Evolutionary conservation across 2,329 filamentous ascomycete genomes (phyloP).

Genomic region (Monosporascus cannonballus): DNA sequence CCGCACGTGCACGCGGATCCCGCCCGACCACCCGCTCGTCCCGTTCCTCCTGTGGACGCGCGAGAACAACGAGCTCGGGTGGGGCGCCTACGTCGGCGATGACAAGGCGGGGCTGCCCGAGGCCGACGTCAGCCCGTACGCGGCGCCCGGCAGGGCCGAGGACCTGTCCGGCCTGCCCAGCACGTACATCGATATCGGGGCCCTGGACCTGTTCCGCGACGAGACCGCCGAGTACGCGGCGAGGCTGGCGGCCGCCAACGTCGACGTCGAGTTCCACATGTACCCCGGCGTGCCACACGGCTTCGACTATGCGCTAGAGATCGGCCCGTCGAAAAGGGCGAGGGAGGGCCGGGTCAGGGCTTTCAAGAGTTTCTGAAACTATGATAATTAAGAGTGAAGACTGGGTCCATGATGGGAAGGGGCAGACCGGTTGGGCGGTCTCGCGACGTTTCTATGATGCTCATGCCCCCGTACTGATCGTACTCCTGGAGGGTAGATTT

Average conservation of each 20-base stretch:
- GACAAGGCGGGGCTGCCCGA: slow-evolving; percentile 11
- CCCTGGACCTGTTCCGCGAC: slow-evolving; percentile 19
- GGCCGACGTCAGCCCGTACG: slow-evolving; percentile 15
- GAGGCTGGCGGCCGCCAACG: slow-evolving; percentile 14
- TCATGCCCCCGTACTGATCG: too few species aligned
- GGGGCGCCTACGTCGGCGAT: slow-evolving; percentile 14
- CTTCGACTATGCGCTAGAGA: slow-evolving; percentile 12
- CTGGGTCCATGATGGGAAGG: too few species aligned
- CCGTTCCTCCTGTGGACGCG: slow-evolving; percentile 7
- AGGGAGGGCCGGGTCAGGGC: slow-evolving; percentile 6
- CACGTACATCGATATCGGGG: slow-evolving; percentile 21
- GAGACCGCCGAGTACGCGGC: slow-evolving; percentile 18
- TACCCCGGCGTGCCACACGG: slow-evolving; percentile 20
- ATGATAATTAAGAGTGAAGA: too few species aligned
- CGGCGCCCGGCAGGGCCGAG: slow-evolving; percentile 15
- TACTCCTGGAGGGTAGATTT: too few species aligned
- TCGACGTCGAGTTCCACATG: slow-evolving; percentile 21
- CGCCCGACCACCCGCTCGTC: slow-evolving; percentile 3
- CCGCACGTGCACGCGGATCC: slow-evolving; percentile 6
- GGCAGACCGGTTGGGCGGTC: too few species aligned
- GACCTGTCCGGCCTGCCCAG: slow-evolving; percentile 19
- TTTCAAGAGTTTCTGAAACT: background rate
- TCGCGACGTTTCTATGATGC: too few species aligned
- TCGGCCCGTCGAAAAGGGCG: slow-evolving; percentile 8
- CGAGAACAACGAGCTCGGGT: slow-evolving; percentile 9